phyloP scores from a whole-genome alignment of 169 alveolate genomes.

The Cryptosporidium ubiquitum region DNA sequence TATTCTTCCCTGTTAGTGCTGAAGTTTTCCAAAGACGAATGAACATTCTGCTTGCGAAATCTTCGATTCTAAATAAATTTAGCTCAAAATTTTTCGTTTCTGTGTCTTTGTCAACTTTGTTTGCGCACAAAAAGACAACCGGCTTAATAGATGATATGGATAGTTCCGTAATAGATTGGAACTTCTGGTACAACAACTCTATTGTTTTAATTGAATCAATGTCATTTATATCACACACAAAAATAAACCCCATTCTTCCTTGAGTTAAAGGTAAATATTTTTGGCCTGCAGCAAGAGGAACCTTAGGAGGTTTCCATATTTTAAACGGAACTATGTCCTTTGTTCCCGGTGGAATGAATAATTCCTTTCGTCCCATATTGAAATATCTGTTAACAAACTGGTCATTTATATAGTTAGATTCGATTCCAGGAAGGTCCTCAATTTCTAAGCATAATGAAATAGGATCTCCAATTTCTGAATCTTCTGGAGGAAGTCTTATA shows the following conservation, averaged over 20 bases:
- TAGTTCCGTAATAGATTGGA: conserved; percentile 36
- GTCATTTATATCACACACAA: conserved; percentile 62
- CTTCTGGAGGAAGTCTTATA: conserved; percentile 66
- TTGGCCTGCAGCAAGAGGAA: conserved; percentile 66
- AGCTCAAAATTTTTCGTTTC: conserved; percentile 46
- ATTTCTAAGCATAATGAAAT: conserved; percentile 65
- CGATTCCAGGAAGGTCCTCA: conserved; percentile 74
- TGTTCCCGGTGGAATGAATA: conserved; percentile 54
- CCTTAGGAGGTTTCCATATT: conserved; percentile 68
- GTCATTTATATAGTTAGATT: conserved; percentile 11
- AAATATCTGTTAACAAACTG: conserved; percentile 51
- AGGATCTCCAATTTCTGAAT: conserved; percentile 61
- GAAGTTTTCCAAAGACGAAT: conserved; percentile 70
- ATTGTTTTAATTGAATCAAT: conserved; percentile 41
- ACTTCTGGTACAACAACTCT: conserved; percentile 44
- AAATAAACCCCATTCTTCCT: conserved; percentile 71
- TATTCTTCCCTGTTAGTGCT: conserved; percentile 51
- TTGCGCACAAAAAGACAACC: conserved; percentile 61
- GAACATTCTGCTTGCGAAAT: conserved; percentile 67
- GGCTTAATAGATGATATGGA: conserved; percentile 60
- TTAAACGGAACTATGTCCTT: conserved; percentile 55
- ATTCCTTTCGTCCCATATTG: conserved; percentile 57
- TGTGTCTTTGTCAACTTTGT: conserved; percentile 49
- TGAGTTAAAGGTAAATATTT: conserved; percentile 60
- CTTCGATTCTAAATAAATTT: conserved; percentile 38